Evolutionary conservation across 345 rosid species (phyloP).

Genomic region (Eucalyptus pauciflora): DNA sequence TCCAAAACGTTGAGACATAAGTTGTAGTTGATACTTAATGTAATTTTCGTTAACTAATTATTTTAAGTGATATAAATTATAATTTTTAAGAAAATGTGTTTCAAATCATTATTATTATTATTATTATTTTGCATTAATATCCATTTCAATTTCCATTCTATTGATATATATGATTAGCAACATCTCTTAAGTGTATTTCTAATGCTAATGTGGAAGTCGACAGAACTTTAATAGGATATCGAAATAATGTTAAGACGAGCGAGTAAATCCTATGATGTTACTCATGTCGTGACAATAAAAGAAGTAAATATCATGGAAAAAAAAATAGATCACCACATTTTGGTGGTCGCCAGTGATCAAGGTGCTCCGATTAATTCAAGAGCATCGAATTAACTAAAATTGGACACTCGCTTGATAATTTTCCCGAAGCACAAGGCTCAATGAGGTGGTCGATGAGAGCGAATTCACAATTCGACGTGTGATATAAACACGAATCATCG

Average conservation of each 20-base stretch:
- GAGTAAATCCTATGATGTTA: not conserved
- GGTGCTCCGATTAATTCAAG: not conserved
- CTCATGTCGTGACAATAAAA: rapidly evolving
- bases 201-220: rapidly evolving
- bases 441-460: not conserved
- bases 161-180: not conserved
- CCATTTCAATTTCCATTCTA: not conserved
- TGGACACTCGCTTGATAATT: not conserved
- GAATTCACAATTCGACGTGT: not conserved
- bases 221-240: rapidly evolving
- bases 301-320: not conserved
- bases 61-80: not conserved
- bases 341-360: rapidly evolving
- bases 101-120: not conserved
- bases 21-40: not conserved
- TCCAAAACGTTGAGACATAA: not conserved
- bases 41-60: not conserved
- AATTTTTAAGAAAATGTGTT: not conserved
- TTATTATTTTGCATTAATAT: not conserved
- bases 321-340: rapidly evolving
- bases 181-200: not conserved
- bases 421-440: not conserved
- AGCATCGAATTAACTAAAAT: not conserved
- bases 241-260: not conserved
- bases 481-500: not conserved